A percentile compares a stretch with the other conserved stretches of the same genome.
Conservation (phyloP, 805 yeast genomes). For the Candida montana region DNA sequence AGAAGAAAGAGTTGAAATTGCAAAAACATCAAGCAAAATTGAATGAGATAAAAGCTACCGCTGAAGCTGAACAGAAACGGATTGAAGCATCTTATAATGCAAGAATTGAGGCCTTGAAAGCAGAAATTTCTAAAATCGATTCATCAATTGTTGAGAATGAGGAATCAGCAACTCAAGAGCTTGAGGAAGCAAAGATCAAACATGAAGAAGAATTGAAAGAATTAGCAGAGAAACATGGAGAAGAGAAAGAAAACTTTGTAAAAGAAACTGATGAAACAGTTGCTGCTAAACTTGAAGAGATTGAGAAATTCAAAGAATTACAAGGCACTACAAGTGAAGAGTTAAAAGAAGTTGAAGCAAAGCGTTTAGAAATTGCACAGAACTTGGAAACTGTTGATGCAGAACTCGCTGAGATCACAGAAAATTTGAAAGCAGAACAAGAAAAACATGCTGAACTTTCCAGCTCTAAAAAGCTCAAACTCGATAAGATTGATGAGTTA, state of each 20-base stretch:
- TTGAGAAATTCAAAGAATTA: constrained; percentile 18
- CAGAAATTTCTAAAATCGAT: constrained; percentile 20
- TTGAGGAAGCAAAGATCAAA: constrained; percentile 13
- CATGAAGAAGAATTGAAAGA: constrained; percentile 16
- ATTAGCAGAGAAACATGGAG: constrained; percentile 21
- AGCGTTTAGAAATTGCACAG: constrained; percentile 22
- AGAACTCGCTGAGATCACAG: constrained; percentile 16
- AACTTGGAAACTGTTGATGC: constrained; percentile 14
- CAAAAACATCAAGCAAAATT: constrained; percentile 17
- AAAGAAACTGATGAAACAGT: constrained; percentile 23
- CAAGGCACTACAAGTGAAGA: constrained; percentile 19
- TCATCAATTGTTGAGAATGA: constrained; percentile 14
- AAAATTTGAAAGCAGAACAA: constrained; percentile 14
- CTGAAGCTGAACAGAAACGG: constrained; percentile 15
- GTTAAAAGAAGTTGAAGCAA: constrained; percentile 20
- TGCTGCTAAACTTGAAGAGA: constrained; percentile 14
- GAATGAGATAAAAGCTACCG: constrained; percentile 12
- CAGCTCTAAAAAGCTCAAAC: constrained; percentile 12
- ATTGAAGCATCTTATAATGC: constrained; percentile 18
- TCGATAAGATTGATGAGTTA: constrained; percentile 16
- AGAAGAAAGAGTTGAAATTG: constrained; percentile 16
- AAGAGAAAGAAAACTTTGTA: constrained; percentile 13
- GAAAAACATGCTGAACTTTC: constrained; percentile 16
- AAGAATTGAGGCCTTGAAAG: constrained; percentile 19
- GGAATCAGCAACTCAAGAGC: constrained; percentile 8